phyloP scores from a whole-genome alignment of 2,329 filamentous ascomycete species.

The Cladorrhinum sp. region DNA sequence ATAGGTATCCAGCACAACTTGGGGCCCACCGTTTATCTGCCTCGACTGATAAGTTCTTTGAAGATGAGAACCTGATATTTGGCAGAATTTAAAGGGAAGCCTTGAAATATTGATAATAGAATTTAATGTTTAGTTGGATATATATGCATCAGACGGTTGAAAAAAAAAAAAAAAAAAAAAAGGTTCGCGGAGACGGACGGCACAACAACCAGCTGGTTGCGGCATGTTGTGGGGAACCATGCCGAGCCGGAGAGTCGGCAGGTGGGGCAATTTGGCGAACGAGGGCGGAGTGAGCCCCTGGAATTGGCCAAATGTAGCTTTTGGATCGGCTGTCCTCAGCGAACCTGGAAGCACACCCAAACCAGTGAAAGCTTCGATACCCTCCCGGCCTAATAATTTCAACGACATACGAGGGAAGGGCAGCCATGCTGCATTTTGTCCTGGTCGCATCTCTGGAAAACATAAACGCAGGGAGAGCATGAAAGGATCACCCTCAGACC shows the following conservation, averaged over 20 bases:
- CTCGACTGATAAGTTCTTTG: no score
- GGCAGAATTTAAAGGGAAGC: no score
- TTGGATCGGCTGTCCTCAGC: conserved; percentile 25
- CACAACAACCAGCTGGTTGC: not conserved
- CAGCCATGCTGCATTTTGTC: conserved; percentile 10
- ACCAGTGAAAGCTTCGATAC: not conserved
- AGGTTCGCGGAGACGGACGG: no score
- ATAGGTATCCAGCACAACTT: not conserved
- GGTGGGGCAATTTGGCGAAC: conserved; percentile 18
- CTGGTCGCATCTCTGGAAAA: not conserved
- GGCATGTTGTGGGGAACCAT: not conserved
- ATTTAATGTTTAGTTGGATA: no score
- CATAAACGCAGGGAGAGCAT: not conserved
- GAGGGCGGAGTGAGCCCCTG: conserved; percentile 19
- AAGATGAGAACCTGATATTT: no score
- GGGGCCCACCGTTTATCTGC: not conserved
- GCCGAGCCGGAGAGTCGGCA: conserved; percentile 23
- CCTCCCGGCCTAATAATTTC: no score
- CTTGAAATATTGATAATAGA: no score
- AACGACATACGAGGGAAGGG: not conserved
- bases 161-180: no score
- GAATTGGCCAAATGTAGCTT: conserved; percentile 22
- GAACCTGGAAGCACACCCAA: not conserved
- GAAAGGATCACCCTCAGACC: not conserved
- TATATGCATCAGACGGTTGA: no score